Evolutionary conservation across 208 protist genomes (phyloP), one percentile per base, ranked within the genome.

Genomic region (Trypanosoma caninum): DNA sequence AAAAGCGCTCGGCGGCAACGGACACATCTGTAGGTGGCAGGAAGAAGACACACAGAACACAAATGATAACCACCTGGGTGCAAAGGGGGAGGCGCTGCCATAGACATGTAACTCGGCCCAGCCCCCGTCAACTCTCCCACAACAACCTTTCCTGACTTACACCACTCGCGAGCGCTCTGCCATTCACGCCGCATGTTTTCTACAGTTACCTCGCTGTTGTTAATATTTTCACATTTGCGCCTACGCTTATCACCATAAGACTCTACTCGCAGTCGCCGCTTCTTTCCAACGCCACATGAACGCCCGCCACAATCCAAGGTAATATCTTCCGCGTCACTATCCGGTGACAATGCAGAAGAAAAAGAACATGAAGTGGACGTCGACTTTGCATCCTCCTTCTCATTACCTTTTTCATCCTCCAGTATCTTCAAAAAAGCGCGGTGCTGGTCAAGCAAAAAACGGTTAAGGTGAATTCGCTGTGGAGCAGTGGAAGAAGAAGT

Each of bases 41-140:
- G 81, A 55, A 84, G 57, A 56, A 90, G 65, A 56, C 86, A 93
- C 28, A 93, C 80, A 2, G 77, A 78, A 44, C 86, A 93, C 16
- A 93, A 50, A 57, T 87, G 79, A 60, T 84, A 61, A 2, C 59
- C 68, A 74, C 59, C 68, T 8, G 42, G 3, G 30, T 65, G 59
- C 34, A 27, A 18, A 10, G 55, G 53, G 37, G 58, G 58, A 22
- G 55, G 62, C 13, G 63, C 62, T 18, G 42, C 37, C 64, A 65
- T 71, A 33, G 62, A 20, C 8, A 46, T 38, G 22, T 58, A 65
- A 46, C 59, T 67, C 42, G 56, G 33, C 28, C 22, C 14, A 16
- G 50, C 46, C 18, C 44, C 14, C 2, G 38, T 22, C 8, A 18
- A 25, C 28, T 64, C 65, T 3, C 16, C 0, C 14, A 38, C 2